Evolutionary conservation across 768 basidiomycete genomes (phyloP).

Genomic region (Boletus subparvulus): DNA sequence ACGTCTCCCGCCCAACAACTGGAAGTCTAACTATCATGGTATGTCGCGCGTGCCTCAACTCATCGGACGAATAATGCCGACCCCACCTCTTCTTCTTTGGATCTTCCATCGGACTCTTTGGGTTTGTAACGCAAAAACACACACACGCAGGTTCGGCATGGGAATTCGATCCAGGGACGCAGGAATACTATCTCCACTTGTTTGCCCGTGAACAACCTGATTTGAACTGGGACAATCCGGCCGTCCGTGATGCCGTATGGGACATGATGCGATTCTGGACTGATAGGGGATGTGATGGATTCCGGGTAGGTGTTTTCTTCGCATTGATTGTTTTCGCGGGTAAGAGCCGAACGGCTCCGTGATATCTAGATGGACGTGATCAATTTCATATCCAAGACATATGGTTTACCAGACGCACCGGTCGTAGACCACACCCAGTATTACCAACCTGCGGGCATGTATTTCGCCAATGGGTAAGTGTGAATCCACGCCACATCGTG

Average conservation of each 20-base stretch:
- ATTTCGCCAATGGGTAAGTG: constrained; percentile 60
- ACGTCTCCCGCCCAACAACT: constrained; percentile 68
- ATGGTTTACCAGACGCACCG: constrained; percentile 65
- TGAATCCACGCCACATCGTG: constrained; percentile 10
- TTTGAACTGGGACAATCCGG: constrained; percentile 73
- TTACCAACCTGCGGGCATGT: constrained; percentile 53
- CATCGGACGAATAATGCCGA: background rate
- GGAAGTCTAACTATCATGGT: constrained; percentile 69
- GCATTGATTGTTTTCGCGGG: background rate
- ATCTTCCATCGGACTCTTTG: background rate
- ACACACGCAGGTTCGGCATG: constrained; percentile 56
- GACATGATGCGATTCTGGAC: constrained; percentile 74
- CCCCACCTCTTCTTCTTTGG: background rate
- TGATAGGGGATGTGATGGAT: constrained; percentile 72
- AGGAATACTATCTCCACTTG: constrained; percentile 73
- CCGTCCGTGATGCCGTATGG: constrained; percentile 56
- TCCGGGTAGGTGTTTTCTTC: constrained; percentile 48
- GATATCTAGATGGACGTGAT: constrained; percentile 63
- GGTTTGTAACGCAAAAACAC: background rate
- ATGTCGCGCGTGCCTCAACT: constrained; percentile 2
- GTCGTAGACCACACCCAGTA: constrained; percentile 49
- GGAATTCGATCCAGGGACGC: constrained; percentile 62
- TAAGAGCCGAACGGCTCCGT: background rate
- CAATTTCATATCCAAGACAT: constrained; percentile 62
- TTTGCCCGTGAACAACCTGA: constrained; percentile 70